Evolutionary conservation across 305 asterid genomes (phyloP).

Genomic region (Fraxinus greggii): DNA sequence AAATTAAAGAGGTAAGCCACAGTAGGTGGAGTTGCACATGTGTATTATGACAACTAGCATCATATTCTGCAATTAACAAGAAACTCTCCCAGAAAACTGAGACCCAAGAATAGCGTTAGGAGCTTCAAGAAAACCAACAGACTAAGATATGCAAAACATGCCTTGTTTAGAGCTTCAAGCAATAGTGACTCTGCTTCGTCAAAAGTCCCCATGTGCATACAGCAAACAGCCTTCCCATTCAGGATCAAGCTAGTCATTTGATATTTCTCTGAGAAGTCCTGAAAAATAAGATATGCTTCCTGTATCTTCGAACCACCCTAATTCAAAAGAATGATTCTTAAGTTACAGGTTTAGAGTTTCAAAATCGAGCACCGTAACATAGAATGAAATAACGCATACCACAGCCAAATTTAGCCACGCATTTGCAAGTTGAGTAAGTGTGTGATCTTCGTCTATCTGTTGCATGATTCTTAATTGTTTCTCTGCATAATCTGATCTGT

Average conservation of each 20-base stretch:
- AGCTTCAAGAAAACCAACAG: conserved; percentile 7
- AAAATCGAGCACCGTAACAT: neutral
- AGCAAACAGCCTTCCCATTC: conserved; percentile 92
- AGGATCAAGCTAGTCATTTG: conserved; percentile 78
- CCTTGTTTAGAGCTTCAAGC: conserved; percentile 96
- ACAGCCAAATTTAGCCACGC: conserved; percentile 96
- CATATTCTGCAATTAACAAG: neutral
- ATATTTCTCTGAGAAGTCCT: conserved; percentile 92
- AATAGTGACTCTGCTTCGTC: conserved; percentile 85
- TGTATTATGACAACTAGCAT: neutral
- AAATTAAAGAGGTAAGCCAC: neutral
- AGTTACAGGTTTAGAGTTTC: conserved; percentile 15
- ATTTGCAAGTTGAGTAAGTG: conserved; percentile 95
- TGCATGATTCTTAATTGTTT: conserved; percentile 93
- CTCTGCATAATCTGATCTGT: conserved; percentile 96
- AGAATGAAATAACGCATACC: conserved; percentile 39
- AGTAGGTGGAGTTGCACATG: neutral
- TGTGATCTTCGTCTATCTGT: conserved; percentile 91
- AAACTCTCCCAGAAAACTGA: conserved; percentile 9
- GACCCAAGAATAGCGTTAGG: conserved; percentile 1
- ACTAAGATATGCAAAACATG: conserved; percentile 22
- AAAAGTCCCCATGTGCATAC: conserved; percentile 95
- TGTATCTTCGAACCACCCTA: conserved; percentile 97
- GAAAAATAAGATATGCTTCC: conserved; percentile 94
- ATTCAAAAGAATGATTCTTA: conserved; percentile 25